Evolutionary conservation across 2,329 filamentous ascomycete genomes (phyloP), one percentile per base, ranked within the genome.

Genomic region (Immersiporthe knoxdaviesiana): DNA sequence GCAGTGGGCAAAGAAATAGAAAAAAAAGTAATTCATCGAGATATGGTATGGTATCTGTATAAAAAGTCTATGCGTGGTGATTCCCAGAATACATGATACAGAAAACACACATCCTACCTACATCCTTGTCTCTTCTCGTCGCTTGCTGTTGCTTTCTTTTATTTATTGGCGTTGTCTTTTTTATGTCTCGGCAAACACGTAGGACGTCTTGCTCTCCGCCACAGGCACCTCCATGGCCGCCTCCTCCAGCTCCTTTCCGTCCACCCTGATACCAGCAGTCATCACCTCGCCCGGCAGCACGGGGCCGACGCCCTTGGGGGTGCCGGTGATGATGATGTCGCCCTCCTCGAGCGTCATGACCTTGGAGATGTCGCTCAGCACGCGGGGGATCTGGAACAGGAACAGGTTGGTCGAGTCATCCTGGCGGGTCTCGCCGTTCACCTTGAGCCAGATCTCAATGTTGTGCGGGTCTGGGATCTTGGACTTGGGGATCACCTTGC

Each of bases 321-420:
- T 99, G 24, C 96, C 96, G n/a, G 96, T 99, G 74, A 99, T 83
- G 63, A 99, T 89, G 76, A 99, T 90, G 80, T 99, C 96, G 63
- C 95, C 96, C 76, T 92, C 88, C 80, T 97, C 91, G 70, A 99
- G 84, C 11, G 93, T 94, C 94, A 98, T 97, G 69, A 98, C 94
- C 78, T 91, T 91, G 73, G 93, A 96, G 77, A 99, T 97, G 82
- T 97, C 94, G 76, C 91, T 92, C 77, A 99, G 80, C 72, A 97
- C 90, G 74, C 92, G 86, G 30, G 95, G 94, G 76, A 99, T 96
- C 69, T 88, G 87, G 85, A 97, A 97, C 70, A 99, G 87, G 93
- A 99, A 97, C 76, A 98, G 84, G 74, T 91, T 90, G n/a, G 96
- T 97, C 65, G 89, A 96, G 79, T 97, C 96, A 60, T 88, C 85